Conservation (phyloP, 371 early-diverging fungal genomes). For the Sporodiniella umbellata region DNA sequence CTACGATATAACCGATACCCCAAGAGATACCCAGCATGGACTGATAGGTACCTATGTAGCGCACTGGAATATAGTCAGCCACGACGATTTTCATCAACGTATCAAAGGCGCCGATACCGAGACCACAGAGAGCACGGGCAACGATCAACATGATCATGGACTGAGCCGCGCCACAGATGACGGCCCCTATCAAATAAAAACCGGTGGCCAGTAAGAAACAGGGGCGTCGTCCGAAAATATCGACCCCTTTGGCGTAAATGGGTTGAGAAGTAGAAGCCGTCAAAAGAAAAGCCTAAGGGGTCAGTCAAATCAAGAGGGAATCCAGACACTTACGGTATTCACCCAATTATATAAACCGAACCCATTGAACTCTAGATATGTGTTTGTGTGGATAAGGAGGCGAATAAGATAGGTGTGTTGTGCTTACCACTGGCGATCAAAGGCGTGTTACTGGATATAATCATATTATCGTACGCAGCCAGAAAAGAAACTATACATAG, state of each 20-base stretch:
- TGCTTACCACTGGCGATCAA: constrained; percentile 28
- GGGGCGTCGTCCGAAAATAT: constrained; percentile 67
- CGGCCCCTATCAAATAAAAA: constrained; percentile 62
- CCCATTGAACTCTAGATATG: constrained; percentile 33
- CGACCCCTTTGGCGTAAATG: constrained; percentile 58
- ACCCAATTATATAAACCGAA: constrained; percentile 38
- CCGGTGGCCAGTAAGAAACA: constrained; percentile 58
- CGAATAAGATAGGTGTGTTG: not conserved
- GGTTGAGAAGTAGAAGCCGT: constrained; percentile 57
- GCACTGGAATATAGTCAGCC: constrained; percentile 57
- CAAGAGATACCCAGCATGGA: constrained; percentile 50
- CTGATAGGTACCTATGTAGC: constrained; percentile 57
- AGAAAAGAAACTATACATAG: constrained; percentile 36
- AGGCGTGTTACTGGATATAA: constrained; percentile 35
- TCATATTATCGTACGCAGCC: constrained; percentile 44
- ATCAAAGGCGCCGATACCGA: constrained; percentile 71
- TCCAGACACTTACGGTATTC: constrained; percentile 25
- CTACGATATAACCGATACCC: constrained; percentile 56
- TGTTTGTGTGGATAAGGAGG: too few relatives aligned
- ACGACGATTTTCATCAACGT: constrained; percentile 69
- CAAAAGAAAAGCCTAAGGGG: constrained; percentile 32
- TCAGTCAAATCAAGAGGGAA: not conserved
- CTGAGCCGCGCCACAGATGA: constrained; percentile 65
- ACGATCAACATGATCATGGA: constrained; percentile 65
- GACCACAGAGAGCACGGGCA: constrained; percentile 65